Base-by-base conservation (phyloP, 2,329 filamentous ascomycete genomes). In the Elsinoe fawcettii region DNA sequence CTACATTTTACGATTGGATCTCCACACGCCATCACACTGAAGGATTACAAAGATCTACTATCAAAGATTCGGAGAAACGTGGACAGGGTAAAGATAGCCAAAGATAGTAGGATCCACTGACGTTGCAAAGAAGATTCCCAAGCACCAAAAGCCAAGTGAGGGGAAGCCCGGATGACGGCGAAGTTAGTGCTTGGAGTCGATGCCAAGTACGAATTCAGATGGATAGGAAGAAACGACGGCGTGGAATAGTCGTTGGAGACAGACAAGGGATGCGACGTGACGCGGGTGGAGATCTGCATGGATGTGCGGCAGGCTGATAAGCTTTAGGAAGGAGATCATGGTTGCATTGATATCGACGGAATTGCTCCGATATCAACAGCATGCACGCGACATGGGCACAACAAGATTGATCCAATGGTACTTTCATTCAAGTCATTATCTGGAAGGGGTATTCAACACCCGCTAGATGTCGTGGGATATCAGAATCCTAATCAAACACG, bases 301-400 rank as follows among this genome's bases (percentile, higher is more conserved):
- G 49, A 53, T 53, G 32, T 53, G 49, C 49, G 49, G 18, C 34
- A 4, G 32, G 32, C 49, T 53, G 49, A 53, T 53, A 53, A 53
- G 49, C 49, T 53, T 53, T 53, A 34, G 49, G 49, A 37, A 53
- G 49, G 49, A 37, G 30, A 30, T 9, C 30, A 23, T 25, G 16
- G 49, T 12, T 37, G 49, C 32, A 25, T 39, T 53, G 49, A 53
- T 53, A 53, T 34, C 32, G 34, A 30, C 32, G 49, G 49, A 16
- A 30, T 16, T 18, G 32, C 7, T 18, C n/a, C 16, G 49, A 53
- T 53, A 53, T 53, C 49, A 53, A 53, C 49, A 51, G 16, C 14
- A 20, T 32, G 34, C 7, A 32, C n/a, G 46, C 1, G 27, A 51
- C n/a, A 51, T 25, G 22, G n/a, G n/a, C n/a, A n/a, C 16, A 16